Conservation (phyloP, 805 yeast species). For the Ogataea ramenticola region DNA sequence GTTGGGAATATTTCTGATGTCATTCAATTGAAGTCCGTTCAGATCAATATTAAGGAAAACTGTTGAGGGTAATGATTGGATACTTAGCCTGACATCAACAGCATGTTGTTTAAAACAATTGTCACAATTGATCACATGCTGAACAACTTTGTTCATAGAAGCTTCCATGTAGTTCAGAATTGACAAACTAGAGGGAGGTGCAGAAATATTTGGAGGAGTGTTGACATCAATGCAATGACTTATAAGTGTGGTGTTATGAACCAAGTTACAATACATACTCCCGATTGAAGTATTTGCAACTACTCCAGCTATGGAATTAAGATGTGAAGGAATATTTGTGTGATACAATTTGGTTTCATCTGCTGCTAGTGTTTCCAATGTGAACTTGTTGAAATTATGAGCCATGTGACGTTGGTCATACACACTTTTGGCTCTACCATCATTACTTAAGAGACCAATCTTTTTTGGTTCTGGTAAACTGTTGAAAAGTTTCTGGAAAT, state of each 20-base stretch:
- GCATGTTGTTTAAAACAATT: slow-evolving; percentile 44
- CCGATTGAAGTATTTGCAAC: slow-evolving; percentile 34
- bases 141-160: slow-evolving; percentile 45
- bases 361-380: slow-evolving; percentile 41
- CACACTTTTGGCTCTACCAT: slow-evolving; percentile 37
- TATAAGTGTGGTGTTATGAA: slow-evolving; percentile 27
- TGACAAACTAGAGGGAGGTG: slow-evolving; percentile 29
- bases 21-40: slow-evolving; percentile 45
- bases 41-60: slow-evolving; percentile 55
- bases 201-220: slow-evolving; percentile 13
- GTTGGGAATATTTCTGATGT: slow-evolving; percentile 38
- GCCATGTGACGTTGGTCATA: slow-evolving; percentile 36
- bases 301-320: slow-evolving; percentile 32
- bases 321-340: slow-evolving; percentile 8
- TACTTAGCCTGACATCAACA: slow-evolving; percentile 44
- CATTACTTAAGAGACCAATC: slow-evolving; percentile 46
- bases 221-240: slow-evolving; percentile 38
- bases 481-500: slow-evolving; percentile 55
- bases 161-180: slow-evolving; percentile 56
- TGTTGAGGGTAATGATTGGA: slow-evolving; percentile 56
- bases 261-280: slow-evolving; percentile 32
- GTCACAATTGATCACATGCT: slow-evolving; percentile 46
- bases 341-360: slow-evolving; percentile 38
- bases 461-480: slow-evolving; percentile 42
- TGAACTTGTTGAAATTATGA: slow-evolving; percentile 51